Evolutionary conservation across 192 early-diverging fungal genomes (phyloP).

Genomic region (Geosiphon pyriformis): DNA sequence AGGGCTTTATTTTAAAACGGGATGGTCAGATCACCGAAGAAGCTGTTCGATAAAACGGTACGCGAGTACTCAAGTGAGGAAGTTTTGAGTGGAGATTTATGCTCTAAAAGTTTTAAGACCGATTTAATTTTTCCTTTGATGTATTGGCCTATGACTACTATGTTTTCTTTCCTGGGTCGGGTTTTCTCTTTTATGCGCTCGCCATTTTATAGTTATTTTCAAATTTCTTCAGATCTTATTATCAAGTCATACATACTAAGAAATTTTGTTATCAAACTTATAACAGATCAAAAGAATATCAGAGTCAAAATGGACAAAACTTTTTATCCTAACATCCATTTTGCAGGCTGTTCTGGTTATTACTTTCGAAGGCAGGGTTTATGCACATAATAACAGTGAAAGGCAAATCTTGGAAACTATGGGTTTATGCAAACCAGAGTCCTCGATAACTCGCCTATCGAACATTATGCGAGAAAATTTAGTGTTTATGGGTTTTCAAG

Average conservation of each 20-base stretch:
- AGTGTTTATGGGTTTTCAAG: slow-evolving; percentile 10
- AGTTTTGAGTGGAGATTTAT: too few relatives aligned
- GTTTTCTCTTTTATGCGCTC: too few relatives aligned
- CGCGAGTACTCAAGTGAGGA: too few relatives aligned
- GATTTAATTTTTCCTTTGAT: too few relatives aligned
- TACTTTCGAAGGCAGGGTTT: neutral
- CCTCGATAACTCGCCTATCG: neutral
- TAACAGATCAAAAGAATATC: neutral
- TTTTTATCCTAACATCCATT: slow-evolving; percentile 9
- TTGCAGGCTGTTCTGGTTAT: neutral
- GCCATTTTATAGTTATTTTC: too few relatives aligned
- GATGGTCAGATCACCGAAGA: neutral
- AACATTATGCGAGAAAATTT: slow-evolving; percentile 18
- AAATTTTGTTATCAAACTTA: too few relatives aligned
- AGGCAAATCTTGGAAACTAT: neutral
- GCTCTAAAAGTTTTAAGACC: too few relatives aligned
- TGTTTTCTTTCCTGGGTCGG: too few relatives aligned
- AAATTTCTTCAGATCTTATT: too few relatives aligned
- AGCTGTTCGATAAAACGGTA: neutral
- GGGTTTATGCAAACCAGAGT: neutral
- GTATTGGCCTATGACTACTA: too few relatives aligned
- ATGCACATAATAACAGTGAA: neutral
- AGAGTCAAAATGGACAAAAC: slow-evolving; percentile 19
- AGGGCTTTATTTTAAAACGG: too few relatives aligned
- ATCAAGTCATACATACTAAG: too few relatives aligned